These are phyloP conservation scores for Penicillium nordicum DNA, from an alignment of 2,329 filamentous ascomycete genomes.

Conservation along the genomic window DNA sequence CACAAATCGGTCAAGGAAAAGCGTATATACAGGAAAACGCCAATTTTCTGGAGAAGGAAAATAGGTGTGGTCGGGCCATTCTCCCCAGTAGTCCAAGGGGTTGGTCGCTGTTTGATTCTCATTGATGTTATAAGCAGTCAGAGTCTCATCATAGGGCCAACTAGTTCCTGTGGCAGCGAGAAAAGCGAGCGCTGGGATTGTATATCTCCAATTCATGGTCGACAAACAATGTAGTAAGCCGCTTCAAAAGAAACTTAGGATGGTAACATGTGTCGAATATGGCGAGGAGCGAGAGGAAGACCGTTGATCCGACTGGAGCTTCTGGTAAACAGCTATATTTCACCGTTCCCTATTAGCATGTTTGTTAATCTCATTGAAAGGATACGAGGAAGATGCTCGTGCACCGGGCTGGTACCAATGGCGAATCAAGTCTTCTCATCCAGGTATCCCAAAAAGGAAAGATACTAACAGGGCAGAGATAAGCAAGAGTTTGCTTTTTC, in stretches of 20 bases:
- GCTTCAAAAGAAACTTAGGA: conserved; percentile 10
- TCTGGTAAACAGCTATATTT: background rate
- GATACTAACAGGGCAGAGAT: background rate
- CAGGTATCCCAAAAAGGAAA: background rate
- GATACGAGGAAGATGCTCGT: background rate
- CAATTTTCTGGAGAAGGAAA: conserved; percentile 58
- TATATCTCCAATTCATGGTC: conserved; percentile 34
- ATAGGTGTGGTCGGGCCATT: conserved; percentile 54
- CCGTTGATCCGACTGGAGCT: background rate
- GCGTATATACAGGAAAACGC: conserved; percentile 64
- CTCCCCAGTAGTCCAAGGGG: conserved; percentile 57
- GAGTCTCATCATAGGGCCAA: conserved; percentile 50
- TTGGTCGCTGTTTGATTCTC: conserved; percentile 54
- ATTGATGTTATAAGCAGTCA: conserved; percentile 60
- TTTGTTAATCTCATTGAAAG: background rate
- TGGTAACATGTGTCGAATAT: conserved; percentile 21
- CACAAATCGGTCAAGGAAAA: conserved; percentile 62
- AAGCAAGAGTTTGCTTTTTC: background rate
- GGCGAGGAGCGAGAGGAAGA: background rate
- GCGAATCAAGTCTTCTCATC: background rate
- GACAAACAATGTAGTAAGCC: conserved; percentile 8
- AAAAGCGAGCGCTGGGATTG: conserved; percentile 27
- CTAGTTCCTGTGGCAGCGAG: conserved; percentile 25
- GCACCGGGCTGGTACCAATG: background rate
- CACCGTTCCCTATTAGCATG: background rate